Base-by-base conservation (phyloP, 805 yeast genomes). In the Metschnikowia anglica region DNA sequence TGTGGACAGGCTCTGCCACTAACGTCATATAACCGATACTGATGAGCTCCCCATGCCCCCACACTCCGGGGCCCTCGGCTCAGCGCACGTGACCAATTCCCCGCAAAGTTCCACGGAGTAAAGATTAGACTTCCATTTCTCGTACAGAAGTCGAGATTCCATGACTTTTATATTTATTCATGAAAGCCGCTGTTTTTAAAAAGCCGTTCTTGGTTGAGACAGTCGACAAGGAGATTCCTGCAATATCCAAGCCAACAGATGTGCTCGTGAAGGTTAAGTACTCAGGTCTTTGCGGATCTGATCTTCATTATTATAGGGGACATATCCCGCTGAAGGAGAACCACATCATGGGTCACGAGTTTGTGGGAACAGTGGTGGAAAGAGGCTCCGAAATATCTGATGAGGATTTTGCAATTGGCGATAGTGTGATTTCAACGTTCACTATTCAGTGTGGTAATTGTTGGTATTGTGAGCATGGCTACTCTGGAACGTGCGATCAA, bases 391-490 rank as follows among this genome's bases (percentile, higher is more conserved):
- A 46, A 0, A 52, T 66, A 2, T 36, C 49, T 5, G 58, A 51
- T 16, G 20, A 44, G 16, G 56, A 56, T n/a, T 69, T 76, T 48
- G 51, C 58, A 34, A 49, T 64, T 9, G 80, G 80, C 1, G 80
- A 76, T 41, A 62, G 63, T 11, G 80, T 76, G 4, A 64, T 53
- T 11, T 39, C 53, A 15, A 60, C 68, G 1, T 77, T 77, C 49
- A 79, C 84, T 5, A 69, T 76, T 8, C 83, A 79, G 47, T 79
- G 85, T 58, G 83, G 83, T 1, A 59, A 63, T 21, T 80, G 85
- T 54, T 79, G 77, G 74, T 79, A 74, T 49, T 80, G 85, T 54
- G 53, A 65, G 39, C 72, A 73, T 41, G 83, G 82, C 1, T 64
- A 70, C 41, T 68, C 81, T 9, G 79, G 81, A 2, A 74, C 76